These are phyloP conservation scores for Schizophyllum amplum DNA, from an alignment of 1,284 basidiomycete genomes.

Conservation along the genomic window DNA sequence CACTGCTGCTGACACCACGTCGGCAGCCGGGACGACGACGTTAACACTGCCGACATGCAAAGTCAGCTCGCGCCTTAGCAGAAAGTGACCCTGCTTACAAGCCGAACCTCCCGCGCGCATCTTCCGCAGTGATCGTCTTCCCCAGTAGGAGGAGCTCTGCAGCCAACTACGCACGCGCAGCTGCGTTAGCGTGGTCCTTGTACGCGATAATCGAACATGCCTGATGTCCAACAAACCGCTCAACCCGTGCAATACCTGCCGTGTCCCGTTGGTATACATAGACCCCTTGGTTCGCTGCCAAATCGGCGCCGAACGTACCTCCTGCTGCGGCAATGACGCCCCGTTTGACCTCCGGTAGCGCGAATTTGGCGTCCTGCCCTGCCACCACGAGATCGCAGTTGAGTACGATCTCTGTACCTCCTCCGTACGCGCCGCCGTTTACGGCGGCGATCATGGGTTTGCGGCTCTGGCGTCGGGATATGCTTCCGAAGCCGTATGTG, in stretches of 20 bases:
- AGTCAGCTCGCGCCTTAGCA: slow-evolving; percentile 8
- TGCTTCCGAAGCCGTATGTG: slow-evolving; percentile 65
- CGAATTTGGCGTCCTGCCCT: slow-evolving; percentile 61
- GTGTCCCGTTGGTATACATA: background rate
- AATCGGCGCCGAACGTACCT: slow-evolving; percentile 35
- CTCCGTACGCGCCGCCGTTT: slow-evolving; percentile 74
- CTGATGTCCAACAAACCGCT: slow-evolving; percentile 59
- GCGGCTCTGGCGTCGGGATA: slow-evolving; percentile 60
- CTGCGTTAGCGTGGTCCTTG: background rate
- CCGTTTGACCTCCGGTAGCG: slow-evolving; percentile 74
- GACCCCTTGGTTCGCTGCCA: background rate
- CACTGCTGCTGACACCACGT: slow-evolving; percentile 58
- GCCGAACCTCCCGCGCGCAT: slow-evolving; percentile 64
- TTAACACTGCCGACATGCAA: slow-evolving; percentile 46
- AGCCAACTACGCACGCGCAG: slow-evolving; percentile 41
- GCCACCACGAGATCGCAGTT: slow-evolving; percentile 85
- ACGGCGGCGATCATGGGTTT: slow-evolving; percentile 85
- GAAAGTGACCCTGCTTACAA: slow-evolving; percentile 45
- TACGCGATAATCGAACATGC: slow-evolving; percentile 26
- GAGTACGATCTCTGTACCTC: slow-evolving; percentile 71
- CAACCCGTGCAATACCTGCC: slow-evolving; percentile 57
- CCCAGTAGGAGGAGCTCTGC: slow-evolving; percentile 75
- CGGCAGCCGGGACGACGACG: slow-evolving; percentile 46
- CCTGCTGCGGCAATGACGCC: slow-evolving; percentile 74
- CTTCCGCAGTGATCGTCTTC: slow-evolving; percentile 53